Conservation (phyloP, 345 rosid genomes). For the Theobroma cacao region DNA sequence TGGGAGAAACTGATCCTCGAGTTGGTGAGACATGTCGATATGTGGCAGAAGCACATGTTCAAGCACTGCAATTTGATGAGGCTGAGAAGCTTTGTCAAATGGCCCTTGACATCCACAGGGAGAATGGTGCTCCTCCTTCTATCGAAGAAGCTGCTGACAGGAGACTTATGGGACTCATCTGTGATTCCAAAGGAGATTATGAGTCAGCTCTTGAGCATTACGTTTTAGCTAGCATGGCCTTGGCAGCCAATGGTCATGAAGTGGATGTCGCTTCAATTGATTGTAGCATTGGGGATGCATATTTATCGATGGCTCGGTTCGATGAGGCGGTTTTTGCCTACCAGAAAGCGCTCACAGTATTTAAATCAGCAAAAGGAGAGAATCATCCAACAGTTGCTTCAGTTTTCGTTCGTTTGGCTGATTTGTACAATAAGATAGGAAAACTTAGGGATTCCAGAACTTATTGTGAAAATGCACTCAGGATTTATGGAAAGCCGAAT, state of each 20-base stretch:
- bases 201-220: slow-evolving; percentile 91
- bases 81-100: slow-evolving; percentile 75
- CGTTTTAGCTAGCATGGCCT: slow-evolving; percentile 83
- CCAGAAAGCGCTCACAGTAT: slow-evolving; percentile 79
- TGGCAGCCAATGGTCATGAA: slow-evolving; percentile 63
- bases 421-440: slow-evolving; percentile 75
- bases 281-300: slow-evolving; percentile 90
- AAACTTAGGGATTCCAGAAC: slow-evolving; percentile 77
- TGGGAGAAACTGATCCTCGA: slow-evolving; percentile 74
- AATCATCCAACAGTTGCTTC: slow-evolving; percentile 79
- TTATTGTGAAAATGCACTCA: slow-evolving; percentile 76
- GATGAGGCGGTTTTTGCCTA: slow-evolving; percentile 87
- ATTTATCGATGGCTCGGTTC: slow-evolving; percentile 74
- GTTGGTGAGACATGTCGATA: slow-evolving; percentile 84
- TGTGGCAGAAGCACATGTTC: slow-evolving; percentile 86
- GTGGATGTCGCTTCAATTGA: slow-evolving; percentile 75
- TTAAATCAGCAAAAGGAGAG: slow-evolving; percentile 79
- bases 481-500: slow-evolving; percentile 56
- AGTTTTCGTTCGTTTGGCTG: slow-evolving; percentile 84
- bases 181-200: slow-evolving; percentile 70
- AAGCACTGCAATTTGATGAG: slow-evolving; percentile 80
- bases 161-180: slow-evolving; percentile 83
- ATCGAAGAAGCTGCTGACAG: slow-evolving; percentile 88
- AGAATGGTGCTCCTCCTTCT: slow-evolving; percentile 49
- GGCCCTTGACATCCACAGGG: slow-evolving; percentile 77